phyloP scores from a whole-genome alignment of 192 early-diverging fungal genomes.

The Coemansia sp. region DNA sequence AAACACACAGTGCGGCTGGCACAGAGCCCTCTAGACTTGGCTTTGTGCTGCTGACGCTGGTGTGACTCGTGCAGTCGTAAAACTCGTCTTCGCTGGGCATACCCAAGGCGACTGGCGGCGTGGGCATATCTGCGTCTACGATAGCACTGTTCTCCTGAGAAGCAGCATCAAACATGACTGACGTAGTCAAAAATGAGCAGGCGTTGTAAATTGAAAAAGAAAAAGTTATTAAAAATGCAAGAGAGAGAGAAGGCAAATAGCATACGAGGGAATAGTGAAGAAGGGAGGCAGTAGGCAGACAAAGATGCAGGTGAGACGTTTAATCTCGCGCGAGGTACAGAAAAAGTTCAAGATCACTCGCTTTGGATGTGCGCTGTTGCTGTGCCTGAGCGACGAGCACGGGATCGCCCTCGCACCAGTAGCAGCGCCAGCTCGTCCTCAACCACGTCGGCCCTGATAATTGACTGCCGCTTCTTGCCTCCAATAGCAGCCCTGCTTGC shows the following conservation, averaged over 20 bases:
- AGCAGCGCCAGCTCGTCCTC: conserved; percentile 43
- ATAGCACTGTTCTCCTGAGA: not conserved
- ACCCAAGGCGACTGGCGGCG: not conserved
- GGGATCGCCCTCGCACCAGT: conserved; percentile 33
- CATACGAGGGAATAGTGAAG: not conserved
- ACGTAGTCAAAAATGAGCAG: not conserved
- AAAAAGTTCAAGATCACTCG: conserved; percentile 5
- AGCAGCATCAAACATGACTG: conserved; percentile 1
- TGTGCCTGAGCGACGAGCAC: not conserved
- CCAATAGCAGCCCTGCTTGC: not conserved
- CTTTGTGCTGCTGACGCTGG: conserved; percentile 29
- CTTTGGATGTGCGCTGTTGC: not conserved
- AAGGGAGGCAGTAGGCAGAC: not conserved
- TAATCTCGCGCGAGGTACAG: not conserved
- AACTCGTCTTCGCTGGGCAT: conserved; percentile 45
- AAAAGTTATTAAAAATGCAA: not conserved
- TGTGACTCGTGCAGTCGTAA: conserved; percentile 38
- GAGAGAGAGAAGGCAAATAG: not conserved
- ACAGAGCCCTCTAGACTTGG: conserved; percentile 26
- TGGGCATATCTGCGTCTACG: not conserved
- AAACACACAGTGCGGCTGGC: not conserved
- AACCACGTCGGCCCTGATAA: not conserved
- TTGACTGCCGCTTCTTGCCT: not conserved
- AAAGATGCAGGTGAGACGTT: not conserved
- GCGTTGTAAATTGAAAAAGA: not conserved